Conservation (phyloP, 371 early-diverging fungal genomes). For the Phascolomyces articulosus region DNA sequence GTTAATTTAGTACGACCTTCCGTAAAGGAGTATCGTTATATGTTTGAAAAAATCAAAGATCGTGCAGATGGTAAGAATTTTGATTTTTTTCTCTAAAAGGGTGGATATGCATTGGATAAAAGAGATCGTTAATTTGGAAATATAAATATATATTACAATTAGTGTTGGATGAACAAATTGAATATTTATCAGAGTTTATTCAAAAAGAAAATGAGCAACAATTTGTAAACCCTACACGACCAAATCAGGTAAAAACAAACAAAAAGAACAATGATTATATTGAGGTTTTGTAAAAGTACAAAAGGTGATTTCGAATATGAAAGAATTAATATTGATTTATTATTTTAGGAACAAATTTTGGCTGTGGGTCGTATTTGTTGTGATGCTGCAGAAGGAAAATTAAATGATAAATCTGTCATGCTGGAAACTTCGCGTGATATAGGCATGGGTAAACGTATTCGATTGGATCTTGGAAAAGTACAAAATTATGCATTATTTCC, state of each 20-base stretch:
- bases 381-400: constrained; percentile 62
- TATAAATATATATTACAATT: background rate
- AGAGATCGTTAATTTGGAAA: background rate
- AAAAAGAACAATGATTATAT: background rate
- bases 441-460: constrained; percentile 75
- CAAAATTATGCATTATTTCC: constrained; percentile 69
- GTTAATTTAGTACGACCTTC: constrained; percentile 1
- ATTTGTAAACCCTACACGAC: constrained; percentile 66
- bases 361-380: constrained; percentile 80
- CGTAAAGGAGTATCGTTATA: constrained; percentile 68
- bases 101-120: background rate
- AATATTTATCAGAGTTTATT: constrained; percentile 63
- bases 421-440: constrained; percentile 77
- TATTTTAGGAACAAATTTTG: constrained; percentile 20
- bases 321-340: background rate
- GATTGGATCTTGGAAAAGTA: constrained; percentile 58
- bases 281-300: no score
- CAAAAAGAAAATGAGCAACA: constrained; percentile 43
- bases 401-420: constrained; percentile 71
- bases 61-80: constrained; percentile 64
- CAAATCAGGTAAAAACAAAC: constrained; percentile 43
- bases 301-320: no score
- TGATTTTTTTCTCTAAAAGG: no score
- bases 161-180: constrained; percentile 73
- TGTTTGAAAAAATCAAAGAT: constrained; percentile 84